Percentiles rank a stretch among this genome's conserved stretches.
These are phyloP conservation scores for Nematocida parisii DNA, from an alignment of 371 early-diverging fungal species.

Conservation along the genomic window DNA sequence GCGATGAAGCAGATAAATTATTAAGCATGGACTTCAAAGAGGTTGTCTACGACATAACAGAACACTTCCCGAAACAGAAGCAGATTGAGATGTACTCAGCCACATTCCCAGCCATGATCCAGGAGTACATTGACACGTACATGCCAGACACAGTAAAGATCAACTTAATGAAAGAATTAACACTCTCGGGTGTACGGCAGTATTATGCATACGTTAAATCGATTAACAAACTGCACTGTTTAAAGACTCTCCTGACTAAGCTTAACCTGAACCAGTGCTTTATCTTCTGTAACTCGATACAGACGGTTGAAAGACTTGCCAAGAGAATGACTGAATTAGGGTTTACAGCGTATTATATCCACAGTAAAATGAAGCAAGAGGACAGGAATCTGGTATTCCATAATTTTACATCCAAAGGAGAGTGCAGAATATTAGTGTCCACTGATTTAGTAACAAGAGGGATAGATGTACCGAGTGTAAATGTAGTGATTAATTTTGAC, in stretches of 20 bases:
- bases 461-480: slow-evolving; percentile 96
- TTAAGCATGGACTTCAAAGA: slow-evolving; percentile 88
- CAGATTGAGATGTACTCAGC: slow-evolving; percentile 93
- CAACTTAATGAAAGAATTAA: slow-evolving; percentile 94
- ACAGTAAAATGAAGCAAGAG: slow-evolving; percentile 90
- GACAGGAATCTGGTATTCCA: slow-evolving; percentile 95
- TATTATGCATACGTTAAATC: slow-evolving; percentile 96
- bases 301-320: slow-evolving; percentile 89
- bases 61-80: slow-evolving; percentile 76
- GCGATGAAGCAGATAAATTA: slow-evolving; percentile 97
- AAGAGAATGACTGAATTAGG: slow-evolving; percentile 92
- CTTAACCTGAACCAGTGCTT: slow-evolving; percentile 97
- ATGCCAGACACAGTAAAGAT: slow-evolving; percentile 88
- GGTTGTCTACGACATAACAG: slow-evolving; percentile 83
- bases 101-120: slow-evolving; percentile 91
- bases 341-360: slow-evolving; percentile 92
- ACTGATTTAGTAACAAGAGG: slow-evolving; percentile 90
- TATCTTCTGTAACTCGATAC: slow-evolving; percentile 94
- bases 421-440: slow-evolving; percentile 67
- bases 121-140: slow-evolving; percentile 85
- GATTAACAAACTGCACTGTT: slow-evolving; percentile 88
- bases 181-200: slow-evolving; percentile 89
- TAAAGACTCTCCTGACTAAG: slow-evolving; percentile 89
- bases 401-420: slow-evolving; percentile 84
- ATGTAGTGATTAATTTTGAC: slow-evolving; percentile 99